These are phyloP conservation scores for Gamsiella multidivaricata DNA, from an alignment of 192 early-diverging fungal species.

Conservation along the genomic window DNA sequence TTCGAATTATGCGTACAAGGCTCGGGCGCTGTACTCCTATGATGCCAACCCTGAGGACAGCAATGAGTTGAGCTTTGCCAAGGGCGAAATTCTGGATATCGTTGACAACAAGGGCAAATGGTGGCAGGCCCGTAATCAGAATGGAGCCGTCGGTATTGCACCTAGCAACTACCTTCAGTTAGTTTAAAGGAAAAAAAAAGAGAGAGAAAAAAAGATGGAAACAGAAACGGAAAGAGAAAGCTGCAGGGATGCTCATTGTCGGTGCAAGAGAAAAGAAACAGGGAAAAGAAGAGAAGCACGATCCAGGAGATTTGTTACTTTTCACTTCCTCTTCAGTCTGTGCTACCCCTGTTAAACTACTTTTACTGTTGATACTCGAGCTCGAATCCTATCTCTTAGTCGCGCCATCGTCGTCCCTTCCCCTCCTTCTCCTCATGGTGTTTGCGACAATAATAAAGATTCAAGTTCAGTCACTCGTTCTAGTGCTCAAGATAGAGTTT, in stretches of 20 bases:
- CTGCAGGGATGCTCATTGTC: background rate
- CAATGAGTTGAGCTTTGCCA: slow-evolving; percentile 88
- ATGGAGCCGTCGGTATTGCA: slow-evolving; percentile 88
- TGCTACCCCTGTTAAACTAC: background rate
- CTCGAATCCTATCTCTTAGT: too few species aligned
- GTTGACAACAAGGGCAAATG: slow-evolving; percentile 94
- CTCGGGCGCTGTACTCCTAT: slow-evolving; percentile 79
- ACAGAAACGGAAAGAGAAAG: too few species aligned
- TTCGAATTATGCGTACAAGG: slow-evolving; percentile 67
- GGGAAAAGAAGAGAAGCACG: slow-evolving; percentile 3
- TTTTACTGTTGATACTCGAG: background rate
- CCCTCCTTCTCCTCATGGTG: too few species aligned
- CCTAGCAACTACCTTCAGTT: slow-evolving; percentile 82
- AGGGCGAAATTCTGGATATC: slow-evolving; percentile 89
- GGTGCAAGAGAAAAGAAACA: background rate
- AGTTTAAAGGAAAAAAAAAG: slow-evolving; percentile 7
- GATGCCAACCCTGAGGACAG: slow-evolving; percentile 91
- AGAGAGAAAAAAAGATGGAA: too few species aligned
- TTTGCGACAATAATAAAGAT: too few species aligned
- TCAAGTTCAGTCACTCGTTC: too few species aligned
- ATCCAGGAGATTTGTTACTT: background rate
- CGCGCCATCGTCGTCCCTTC: too few species aligned
- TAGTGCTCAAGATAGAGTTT: too few species aligned
- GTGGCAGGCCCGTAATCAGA: slow-evolving; percentile 92
- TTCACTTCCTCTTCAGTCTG: background rate